These are phyloP conservation scores for Euphorbia celastroides DNA, from an alignment of 441 rosid genomes.

Conservation along the genomic window DNA sequence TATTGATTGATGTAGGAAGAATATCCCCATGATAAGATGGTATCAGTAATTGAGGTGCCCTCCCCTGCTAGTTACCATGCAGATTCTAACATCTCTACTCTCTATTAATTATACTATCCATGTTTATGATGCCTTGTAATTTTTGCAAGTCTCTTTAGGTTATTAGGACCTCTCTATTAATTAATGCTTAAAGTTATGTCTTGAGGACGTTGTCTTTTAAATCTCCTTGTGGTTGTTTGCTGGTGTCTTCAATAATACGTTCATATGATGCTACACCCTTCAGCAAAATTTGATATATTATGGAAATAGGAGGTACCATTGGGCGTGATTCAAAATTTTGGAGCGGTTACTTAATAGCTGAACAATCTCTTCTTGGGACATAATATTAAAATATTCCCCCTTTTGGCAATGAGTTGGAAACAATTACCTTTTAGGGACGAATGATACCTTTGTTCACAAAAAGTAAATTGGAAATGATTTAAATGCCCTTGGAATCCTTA, in stretches of 20 bases:
- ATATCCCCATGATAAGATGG: neutral
- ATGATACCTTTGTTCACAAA: neutral
- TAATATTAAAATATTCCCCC: neutral
- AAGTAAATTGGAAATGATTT: neutral
- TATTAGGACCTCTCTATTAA: neutral
- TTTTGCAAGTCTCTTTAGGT: neutral
- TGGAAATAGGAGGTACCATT: neutral
- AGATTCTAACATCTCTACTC: neutral
- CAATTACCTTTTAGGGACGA: neutral
- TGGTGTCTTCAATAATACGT: neutral
- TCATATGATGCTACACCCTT: neutral
- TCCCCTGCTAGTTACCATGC: neutral
- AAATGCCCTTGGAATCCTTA: neutral
- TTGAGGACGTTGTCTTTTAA: neutral
- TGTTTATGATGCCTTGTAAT: neutral
- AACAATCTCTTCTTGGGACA: neutral
- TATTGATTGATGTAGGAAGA: neutral
- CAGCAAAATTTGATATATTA: neutral
- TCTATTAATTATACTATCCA: neutral
- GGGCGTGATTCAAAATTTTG: neutral
- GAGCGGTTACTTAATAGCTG: neutral
- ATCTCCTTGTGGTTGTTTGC: neutral
- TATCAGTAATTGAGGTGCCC: neutral
- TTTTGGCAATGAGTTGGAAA: neutral
- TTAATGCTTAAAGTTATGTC: neutral